phyloP scores from a whole-genome alignment of 2,329 filamentous ascomycete species.

The Akanthomyces lecanii region DNA sequence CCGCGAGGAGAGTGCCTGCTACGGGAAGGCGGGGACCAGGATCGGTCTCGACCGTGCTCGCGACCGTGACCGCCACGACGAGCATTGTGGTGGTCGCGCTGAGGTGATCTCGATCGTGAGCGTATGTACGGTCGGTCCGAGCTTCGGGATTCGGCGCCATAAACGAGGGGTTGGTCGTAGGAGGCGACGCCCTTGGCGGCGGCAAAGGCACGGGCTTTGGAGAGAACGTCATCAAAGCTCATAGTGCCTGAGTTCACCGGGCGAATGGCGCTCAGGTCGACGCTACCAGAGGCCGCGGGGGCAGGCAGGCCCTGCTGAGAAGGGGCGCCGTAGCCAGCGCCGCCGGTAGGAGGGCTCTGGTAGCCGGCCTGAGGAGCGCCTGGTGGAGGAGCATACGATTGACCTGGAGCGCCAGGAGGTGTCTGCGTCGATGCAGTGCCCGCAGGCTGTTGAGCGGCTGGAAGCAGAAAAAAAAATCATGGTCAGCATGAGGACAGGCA shows the following conservation, averaged over 20 bases:
- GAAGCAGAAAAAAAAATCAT: constrained; percentile 21
- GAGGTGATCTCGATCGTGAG: constrained; percentile 71
- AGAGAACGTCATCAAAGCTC: constrained; percentile 78
- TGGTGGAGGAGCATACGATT: constrained; percentile 37
- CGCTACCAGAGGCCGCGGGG: constrained; percentile 67
- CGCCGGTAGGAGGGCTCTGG: constrained; percentile 37
- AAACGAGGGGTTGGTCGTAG: constrained; percentile 54
- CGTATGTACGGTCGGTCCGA: constrained; percentile 54
- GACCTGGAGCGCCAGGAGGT: constrained; percentile 35
- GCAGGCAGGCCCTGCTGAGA: constrained; percentile 54
- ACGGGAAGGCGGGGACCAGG: constrained; percentile 62
- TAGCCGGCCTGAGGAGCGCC: constrained; percentile 29
- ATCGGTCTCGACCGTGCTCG: constrained; percentile 46
- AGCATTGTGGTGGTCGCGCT: constrained; percentile 73
- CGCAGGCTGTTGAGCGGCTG: constrained; percentile 43
- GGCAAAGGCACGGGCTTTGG: constrained; percentile 77
- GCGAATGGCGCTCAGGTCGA: constrained; percentile 76
- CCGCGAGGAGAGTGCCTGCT: constrained; percentile 58
- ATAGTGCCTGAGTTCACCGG: constrained; percentile 77
- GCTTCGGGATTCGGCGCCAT: constrained; percentile 34
- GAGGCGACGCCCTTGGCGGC: constrained; percentile 69
- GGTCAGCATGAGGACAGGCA: constrained; percentile 13
- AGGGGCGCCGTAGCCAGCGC: constrained; percentile 32
- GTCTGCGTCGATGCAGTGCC: constrained; percentile 40
- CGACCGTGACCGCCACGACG: constrained; percentile 59